Percentiles rank a stretch among this genome's conserved stretches.
Conservation (phyloP, 495 filamentous ascomycete genomes). For the Podospora didyma region DNA sequence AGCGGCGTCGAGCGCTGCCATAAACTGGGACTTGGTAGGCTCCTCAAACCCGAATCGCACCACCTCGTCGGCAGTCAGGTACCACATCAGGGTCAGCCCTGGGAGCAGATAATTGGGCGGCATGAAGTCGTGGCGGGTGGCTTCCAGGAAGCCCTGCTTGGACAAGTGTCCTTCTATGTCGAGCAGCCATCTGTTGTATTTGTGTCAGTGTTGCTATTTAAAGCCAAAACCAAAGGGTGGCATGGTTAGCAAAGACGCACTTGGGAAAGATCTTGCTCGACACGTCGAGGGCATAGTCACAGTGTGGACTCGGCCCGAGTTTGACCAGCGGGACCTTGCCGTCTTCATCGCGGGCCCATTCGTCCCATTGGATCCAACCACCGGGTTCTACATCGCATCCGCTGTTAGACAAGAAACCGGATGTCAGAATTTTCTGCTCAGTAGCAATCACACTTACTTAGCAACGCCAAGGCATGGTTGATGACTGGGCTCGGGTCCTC, state of each 20-base stretch:
- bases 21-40: not conserved
- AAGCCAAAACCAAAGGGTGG: not conserved
- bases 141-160: not conserved
- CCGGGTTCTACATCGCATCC: slow-evolving; percentile 7
- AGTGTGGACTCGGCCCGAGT: slow-evolving; percentile 1
- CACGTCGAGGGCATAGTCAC: slow-evolving; percentile 4
- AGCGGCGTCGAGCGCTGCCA: not conserved
- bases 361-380: slow-evolving; percentile 11
- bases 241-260: not conserved
- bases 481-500: slow-evolving; percentile 9
- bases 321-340: slow-evolving; percentile 4
- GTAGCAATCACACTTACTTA: no score
- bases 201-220: not conserved
- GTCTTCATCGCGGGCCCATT: slow-evolving; percentile 4
- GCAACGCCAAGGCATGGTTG: slow-evolving; percentile 2
- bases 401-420: no score
- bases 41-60: slow-evolving; percentile 5
- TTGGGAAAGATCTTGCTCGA: slow-evolving; percentile 6
- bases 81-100: slow-evolving; percentile 4
- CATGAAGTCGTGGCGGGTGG: slow-evolving; percentile 1
- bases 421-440: no score
- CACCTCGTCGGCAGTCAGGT: slow-evolving; percentile 6
- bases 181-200: slow-evolving; percentile 2
- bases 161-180: slow-evolving; percentile 3
- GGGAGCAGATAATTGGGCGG: not conserved